Evolutionary conservation across 2,329 filamentous ascomycete species (phyloP).

Genomic region (Immersiporthe knoxdaviesiana): DNA sequence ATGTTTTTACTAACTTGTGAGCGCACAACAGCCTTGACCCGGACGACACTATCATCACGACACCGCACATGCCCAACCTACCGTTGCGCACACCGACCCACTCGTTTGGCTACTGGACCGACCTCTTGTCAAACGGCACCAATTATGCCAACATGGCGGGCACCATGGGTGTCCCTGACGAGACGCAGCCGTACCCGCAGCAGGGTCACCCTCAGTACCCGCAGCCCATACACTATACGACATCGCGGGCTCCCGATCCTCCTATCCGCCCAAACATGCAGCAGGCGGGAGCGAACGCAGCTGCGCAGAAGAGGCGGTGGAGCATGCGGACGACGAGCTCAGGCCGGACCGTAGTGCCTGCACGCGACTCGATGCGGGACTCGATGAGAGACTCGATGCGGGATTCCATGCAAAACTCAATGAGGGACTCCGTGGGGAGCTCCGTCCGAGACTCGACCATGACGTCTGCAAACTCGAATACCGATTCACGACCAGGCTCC

Average conservation of each 20-base stretch:
- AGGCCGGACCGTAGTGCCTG: conserved; percentile 27
- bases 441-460: conserved; percentile 24
- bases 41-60: conserved; percentile 30
- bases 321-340: conserved; percentile 30
- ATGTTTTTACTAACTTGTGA: conserved; percentile 20
- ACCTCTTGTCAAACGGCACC: conserved; percentile 25
- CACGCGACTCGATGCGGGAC: conserved; percentile 22
- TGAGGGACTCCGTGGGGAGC: conserved; percentile 11
- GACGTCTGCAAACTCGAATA: conserved; percentile 17
- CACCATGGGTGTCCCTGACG: conserved; percentile 26
- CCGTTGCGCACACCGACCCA: conserved; percentile 28
- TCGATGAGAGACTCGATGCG: conserved; percentile 15
- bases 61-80: conserved; percentile 27
- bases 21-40: conserved; percentile 28
- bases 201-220: conserved; percentile 26
- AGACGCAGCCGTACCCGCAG: conserved; percentile 26
- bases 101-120: conserved; percentile 30
- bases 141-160: conserved; percentile 24
- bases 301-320: conserved; percentile 28
- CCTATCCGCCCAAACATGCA: conserved; percentile 29
- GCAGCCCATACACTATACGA: conserved; percentile 26
- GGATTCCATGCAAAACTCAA: conserved; percentile 17
- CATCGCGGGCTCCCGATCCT: conserved; percentile 27
- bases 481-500: conserved; percentile 28
- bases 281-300: conserved; percentile 19